Conservation (phyloP, 1,139 yeast species). For the Fermentozyma sake region DNA sequence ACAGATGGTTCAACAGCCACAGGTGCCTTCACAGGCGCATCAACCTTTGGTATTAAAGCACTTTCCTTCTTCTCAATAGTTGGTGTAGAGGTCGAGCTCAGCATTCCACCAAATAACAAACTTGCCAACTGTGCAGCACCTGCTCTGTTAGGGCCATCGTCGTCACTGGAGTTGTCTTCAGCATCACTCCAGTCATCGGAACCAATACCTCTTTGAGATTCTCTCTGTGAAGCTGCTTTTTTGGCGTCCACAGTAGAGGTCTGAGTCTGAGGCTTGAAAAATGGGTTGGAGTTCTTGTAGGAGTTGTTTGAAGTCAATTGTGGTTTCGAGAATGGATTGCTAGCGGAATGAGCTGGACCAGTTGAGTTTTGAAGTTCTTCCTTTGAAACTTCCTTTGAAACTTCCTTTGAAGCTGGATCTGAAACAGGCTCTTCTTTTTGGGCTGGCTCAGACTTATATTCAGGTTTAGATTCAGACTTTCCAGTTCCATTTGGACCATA, state of each 20-base stretch:
- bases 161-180: constrained; percentile 51
- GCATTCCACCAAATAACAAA: constrained; percentile 60
- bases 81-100: constrained; percentile 28
- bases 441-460: constrained; percentile 1
- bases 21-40: constrained; percentile 1
- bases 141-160: constrained; percentile 42
- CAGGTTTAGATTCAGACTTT: constrained; percentile 4
- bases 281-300: constrained; percentile 34
- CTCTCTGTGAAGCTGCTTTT: constrained; percentile 61
- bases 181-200: constrained; percentile 57
- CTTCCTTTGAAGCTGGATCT: constrained; percentile 1
- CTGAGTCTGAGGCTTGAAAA: constrained; percentile 44
- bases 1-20: constrained; percentile 4
- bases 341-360: constrained; percentile 16
- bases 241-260: constrained; percentile 41
- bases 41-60: constrained; percentile 2
- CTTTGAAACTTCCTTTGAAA: background rate
- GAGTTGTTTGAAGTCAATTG: constrained; percentile 8
- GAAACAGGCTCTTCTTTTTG: constrained; percentile 3
- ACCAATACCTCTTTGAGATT: constrained; percentile 56
- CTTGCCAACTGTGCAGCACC: constrained; percentile 65
- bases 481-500: constrained; percentile 20
- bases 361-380: constrained; percentile 3
- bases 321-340: constrained; percentile 37
- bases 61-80: constrained; percentile 9